phyloP scores from a whole-genome alignment of 1,139 yeast genomes.

The Yamadazyma sp. region DNA sequence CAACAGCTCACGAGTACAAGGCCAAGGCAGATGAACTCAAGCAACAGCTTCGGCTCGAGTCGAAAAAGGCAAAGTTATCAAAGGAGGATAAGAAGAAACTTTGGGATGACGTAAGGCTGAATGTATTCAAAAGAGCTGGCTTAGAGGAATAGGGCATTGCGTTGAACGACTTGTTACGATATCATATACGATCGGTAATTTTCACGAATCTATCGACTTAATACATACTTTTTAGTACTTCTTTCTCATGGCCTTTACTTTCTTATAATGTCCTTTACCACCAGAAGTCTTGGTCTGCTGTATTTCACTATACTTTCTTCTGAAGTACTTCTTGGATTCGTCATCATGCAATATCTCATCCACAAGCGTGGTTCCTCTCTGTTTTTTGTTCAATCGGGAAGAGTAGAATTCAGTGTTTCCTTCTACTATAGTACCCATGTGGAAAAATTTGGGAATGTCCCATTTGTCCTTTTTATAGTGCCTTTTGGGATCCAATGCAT shows the following conservation, averaged over 20 bases:
- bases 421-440: conserved; percentile 84
- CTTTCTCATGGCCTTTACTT: conserved; percentile 60
- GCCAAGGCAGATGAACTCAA: conserved; percentile 37
- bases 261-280: conserved; percentile 65
- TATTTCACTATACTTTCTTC: conserved; percentile 78
- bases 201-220: background rate
- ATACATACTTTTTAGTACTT: conserved; percentile 30
- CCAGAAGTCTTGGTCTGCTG: conserved; percentile 78
- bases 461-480: conserved; percentile 90
- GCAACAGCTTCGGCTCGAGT: conserved; percentile 21
- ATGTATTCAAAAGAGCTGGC: conserved; percentile 50
- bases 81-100: conserved; percentile 44
- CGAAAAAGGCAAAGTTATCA: conserved; percentile 34
- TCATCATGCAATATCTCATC: conserved; percentile 80
- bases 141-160: conserved; percentile 26
- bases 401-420: conserved; percentile 79
- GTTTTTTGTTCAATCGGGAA: conserved; percentile 65
- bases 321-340: conserved; percentile 72
- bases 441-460: conserved; percentile 78
- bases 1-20: conserved; percentile 53
- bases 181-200: background rate
- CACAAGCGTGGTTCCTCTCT: conserved; percentile 75
- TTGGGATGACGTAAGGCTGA: conserved; percentile 53
- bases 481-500: conserved; percentile 91
- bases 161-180: background rate